Evolutionary conservation across 2,329 filamentous ascomycete genomes (phyloP).

Genomic region (Basipetospora chlamydospora): DNA sequence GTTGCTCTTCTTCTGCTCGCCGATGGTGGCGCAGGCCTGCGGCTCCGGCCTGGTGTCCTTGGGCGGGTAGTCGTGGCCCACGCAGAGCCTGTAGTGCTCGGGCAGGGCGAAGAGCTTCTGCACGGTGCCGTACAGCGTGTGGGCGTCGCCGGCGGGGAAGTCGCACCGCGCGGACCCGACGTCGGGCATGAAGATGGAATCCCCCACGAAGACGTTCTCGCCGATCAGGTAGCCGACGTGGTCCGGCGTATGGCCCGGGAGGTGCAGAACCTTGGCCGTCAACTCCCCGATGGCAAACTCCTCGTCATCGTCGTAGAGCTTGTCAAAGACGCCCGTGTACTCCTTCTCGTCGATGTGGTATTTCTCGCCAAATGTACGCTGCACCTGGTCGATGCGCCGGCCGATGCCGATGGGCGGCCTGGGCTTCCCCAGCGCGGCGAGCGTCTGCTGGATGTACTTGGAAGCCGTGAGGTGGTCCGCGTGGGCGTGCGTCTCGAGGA

Average conservation of each 20-base stretch:
- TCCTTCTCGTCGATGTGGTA: conserved; percentile 32
- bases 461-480: conserved; percentile 47
- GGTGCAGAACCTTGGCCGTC: conserved; percentile 30
- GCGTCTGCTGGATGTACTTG: conserved; percentile 35
- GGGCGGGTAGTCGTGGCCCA: conserved; percentile 39
- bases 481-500: conserved; percentile 49
- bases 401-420: conserved; percentile 38
- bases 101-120: conserved; percentile 26
- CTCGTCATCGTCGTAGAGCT: conserved; percentile 38
- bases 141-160: conserved; percentile 36
- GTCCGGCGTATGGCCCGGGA: conserved; percentile 47
- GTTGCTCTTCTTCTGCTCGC: conserved; percentile 29
- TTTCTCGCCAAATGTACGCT: conserved; percentile 30
- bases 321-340: conserved; percentile 32
- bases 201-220: conserved; percentile 34
- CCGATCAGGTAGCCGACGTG: conserved; percentile 44
- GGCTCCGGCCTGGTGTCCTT: conserved; percentile 16
- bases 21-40: conserved; percentile 27
- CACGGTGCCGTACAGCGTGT: conserved; percentile 26
- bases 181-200: conserved; percentile 37
- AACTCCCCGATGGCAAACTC: conserved; percentile 34
- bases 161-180: conserved; percentile 38
- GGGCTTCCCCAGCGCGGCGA: conserved; percentile 19
- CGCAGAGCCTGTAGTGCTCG: conserved; percentile 32
- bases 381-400: conserved; percentile 34